These are phyloP conservation scores for Elsinoe batatas DNA, from an alignment of 2,329 filamentous ascomycete genomes.

Conservation along the genomic window DNA sequence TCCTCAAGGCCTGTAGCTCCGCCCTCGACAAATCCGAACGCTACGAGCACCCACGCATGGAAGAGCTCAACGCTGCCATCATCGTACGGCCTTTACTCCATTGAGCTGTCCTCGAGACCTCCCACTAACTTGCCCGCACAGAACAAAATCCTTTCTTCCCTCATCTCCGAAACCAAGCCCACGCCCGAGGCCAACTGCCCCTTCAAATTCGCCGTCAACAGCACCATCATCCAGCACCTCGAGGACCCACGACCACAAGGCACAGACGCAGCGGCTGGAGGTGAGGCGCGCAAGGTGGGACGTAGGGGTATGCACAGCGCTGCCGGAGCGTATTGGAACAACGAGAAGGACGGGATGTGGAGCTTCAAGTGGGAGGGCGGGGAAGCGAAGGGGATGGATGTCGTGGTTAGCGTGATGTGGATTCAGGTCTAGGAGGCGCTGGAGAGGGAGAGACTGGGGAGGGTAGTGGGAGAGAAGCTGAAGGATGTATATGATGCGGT, in stretches of 20 bases:
- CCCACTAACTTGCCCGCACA: constrained; percentile 29
- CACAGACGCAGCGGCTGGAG: constrained; percentile 30
- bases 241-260: constrained; percentile 56
- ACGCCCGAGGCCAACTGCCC: constrained; percentile 49
- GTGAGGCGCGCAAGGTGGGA: constrained; percentile 45
- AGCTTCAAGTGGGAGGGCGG: constrained; percentile 69
- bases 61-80: constrained; percentile 83
- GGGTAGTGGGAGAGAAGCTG: background rate
- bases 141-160: constrained; percentile 66
- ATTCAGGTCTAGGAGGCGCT: constrained; percentile 48
- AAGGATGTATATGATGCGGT: background rate
- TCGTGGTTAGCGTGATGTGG: constrained; percentile 56
- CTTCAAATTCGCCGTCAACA: constrained; percentile 95
- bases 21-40: constrained; percentile 63
- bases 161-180: constrained; percentile 62
- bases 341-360: constrained; percentile 84
- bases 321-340: constrained; percentile 80
- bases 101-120: too few relatives aligned
- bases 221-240: constrained; percentile 93
- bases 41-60: constrained; percentile 81
- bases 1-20: constrained; percentile 63
- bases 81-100: constrained; percentile 67
- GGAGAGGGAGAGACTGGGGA: background rate
- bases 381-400: constrained; percentile 43
- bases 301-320: constrained; percentile 85